Conservation (phyloP, 495 filamentous ascomycete species). For the Penicillium angulare region DNA sequence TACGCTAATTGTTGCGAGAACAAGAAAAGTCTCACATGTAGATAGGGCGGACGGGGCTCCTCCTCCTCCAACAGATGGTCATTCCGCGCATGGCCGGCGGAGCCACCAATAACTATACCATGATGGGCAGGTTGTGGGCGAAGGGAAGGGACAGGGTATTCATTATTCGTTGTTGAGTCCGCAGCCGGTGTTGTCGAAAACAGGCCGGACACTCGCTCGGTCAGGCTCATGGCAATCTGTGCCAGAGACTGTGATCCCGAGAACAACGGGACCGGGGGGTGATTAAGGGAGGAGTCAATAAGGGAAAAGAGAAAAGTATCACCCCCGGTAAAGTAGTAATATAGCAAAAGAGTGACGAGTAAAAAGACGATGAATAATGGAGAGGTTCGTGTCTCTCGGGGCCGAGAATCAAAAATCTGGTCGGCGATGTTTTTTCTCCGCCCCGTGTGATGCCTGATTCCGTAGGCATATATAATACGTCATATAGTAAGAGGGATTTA, state of each 20-base stretch:
- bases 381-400: slow-evolving; percentile 9
- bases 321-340: slow-evolving; percentile 13
- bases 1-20: not conserved
- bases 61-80: slow-evolving; percentile 31
- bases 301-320: slow-evolving; percentile 14
- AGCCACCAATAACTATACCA: slow-evolving; percentile 2
- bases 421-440: slow-evolving; percentile 40
- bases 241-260: slow-evolving; percentile 29
- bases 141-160: not conserved
- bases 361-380: slow-evolving; percentile 14
- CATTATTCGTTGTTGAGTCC: slow-evolving; percentile 13
- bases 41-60: slow-evolving; percentile 59
- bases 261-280: slow-evolving; percentile 30
- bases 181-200: slow-evolving; percentile 40
- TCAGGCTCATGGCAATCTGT: slow-evolving; percentile 47
- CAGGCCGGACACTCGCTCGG: slow-evolving; percentile 44
- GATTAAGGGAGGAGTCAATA: slow-evolving; percentile 13
- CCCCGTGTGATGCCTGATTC: too few species aligned
- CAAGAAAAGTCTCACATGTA: slow-evolving; percentile 53
- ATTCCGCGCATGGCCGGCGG: slow-evolving; percentile 15
- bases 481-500: too few species aligned
- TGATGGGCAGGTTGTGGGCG: not conserved
- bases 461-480: too few species aligned
- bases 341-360: slow-evolving; percentile 23
- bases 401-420: slow-evolving; percentile 35